Conservation (phyloP, 2,329 filamentous ascomycete genomes). For the Ascochyta pisi region DNA sequence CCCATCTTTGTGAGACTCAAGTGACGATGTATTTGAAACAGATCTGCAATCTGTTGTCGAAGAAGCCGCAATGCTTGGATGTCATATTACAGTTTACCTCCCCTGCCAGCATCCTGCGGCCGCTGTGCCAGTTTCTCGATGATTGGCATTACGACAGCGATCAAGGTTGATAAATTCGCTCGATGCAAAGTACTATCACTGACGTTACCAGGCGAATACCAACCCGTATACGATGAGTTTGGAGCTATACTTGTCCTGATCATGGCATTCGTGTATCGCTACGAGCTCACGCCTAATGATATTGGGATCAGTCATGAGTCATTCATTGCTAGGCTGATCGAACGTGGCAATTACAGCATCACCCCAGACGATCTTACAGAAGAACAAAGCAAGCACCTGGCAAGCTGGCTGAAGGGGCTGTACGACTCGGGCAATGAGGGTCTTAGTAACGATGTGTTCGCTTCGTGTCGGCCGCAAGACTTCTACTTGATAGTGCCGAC, state of each 20-base stretch:
- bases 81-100: constrained; percentile 78
- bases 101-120: constrained; percentile 71
- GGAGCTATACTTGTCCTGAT: constrained; percentile 77
- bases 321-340: constrained; percentile 72
- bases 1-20: constrained; percentile 72
- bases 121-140: constrained; percentile 77
- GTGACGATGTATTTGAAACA: constrained; percentile 82
- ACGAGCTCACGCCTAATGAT: constrained; percentile 69
- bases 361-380: constrained; percentile 67
- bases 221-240: constrained; percentile 86
- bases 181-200: constrained; percentile 10
- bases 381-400: constrained; percentile 70
- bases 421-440: constrained; percentile 73
- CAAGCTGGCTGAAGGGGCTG: constrained; percentile 78
- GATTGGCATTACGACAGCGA: constrained; percentile 84
- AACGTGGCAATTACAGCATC: constrained; percentile 64
- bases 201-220: constrained; percentile 68
- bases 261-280: constrained; percentile 77
- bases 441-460: constrained; percentile 80
- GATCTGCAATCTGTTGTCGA: constrained; percentile 74
- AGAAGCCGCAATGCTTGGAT: constrained; percentile 74
- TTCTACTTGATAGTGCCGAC: constrained; percentile 82
- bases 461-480: constrained; percentile 80
- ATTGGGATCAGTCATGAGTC: constrained; percentile 69
- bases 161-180: constrained; percentile 57